Evolutionary conservation across 2,329 filamentous ascomycete genomes (phyloP), one percentile per base, ranked within the genome.

Genomic region (Aspergillus flavus): DNA sequence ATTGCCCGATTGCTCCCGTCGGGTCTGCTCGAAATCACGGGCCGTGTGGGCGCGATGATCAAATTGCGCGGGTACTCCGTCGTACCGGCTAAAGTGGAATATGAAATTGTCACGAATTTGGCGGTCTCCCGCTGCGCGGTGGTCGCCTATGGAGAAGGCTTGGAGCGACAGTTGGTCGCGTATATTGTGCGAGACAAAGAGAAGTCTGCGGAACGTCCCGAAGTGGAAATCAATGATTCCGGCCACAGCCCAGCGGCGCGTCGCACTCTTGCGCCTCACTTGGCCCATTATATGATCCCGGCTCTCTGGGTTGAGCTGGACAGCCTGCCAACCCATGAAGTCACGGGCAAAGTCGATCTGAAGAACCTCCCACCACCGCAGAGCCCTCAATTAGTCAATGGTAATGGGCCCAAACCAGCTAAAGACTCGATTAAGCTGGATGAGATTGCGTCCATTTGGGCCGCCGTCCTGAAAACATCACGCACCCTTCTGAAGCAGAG

Each of bases 261-360:
- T 54, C 86, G 87, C 61, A 84, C 85, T 19, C 82, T 94, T 2
- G 84, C 88, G 1, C 80, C 85, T 19, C 87, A 88, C 66, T 83
- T 94, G 34, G 91, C 91, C 1, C 90, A 92, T 65, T 94, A 94
- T 77, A 94, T 94, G 91, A 89, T 94, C 59, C 91, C 91, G 0
- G 84, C 89, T 0, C 76, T 93, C 3, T 94, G 91, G 91, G 88
- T 94, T 43, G 86, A 90, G 71, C 78, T 94, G 36, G 85, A 89
- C 3, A 84, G 85, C 64, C 78, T 94, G 6, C 91, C 91, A 0
- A 93, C 91, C 0, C 89, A 93, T 69, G 88, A 87, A 57, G 91
- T 94, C 1, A 94, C 91, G 16, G 91, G 91, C 23, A 94, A 94
- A 78, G 87, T 89, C 23, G 89, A 94, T 69, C 81, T 91, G 61